Base-by-base conservation (phyloP, 164 flowering plant genomes). In the Vitis cinerea region DNA sequence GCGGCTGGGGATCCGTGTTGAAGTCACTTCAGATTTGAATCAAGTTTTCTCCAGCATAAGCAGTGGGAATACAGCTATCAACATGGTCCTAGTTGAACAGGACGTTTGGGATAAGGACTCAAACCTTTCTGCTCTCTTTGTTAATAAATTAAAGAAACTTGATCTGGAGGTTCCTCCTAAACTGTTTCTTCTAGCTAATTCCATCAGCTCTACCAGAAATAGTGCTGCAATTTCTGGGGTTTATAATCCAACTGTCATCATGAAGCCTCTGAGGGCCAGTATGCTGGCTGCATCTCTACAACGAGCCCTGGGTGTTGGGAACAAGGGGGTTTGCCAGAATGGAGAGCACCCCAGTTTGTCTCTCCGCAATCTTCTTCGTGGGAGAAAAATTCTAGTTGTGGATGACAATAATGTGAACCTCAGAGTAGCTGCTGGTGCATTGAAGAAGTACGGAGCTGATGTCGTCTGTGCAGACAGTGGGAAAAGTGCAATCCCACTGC, bases 401-500 rank as follows among this genome's bases (percentile, higher is more conserved):
- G 99, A 96, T 78, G 97, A 96, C 73, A 93, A 96, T 72, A 62
- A 64, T 10, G 94, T 96, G 54, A 96, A 96, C 68, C 97, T 86
- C 56, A 84, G 70, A 76, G 99, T 96, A 12, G 97, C 99, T 67
- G 95, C 82, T 10, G 97, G 88, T 68, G 94, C 97, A 65, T 75
- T 96, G 79, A 90, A 86, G 70, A 93, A 82, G 78, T 96, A 91
- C 74, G 99, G 99, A 61, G 99, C 99, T 66, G 87, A 84, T 19
- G 99, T 96, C 60, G 88, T 77, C 51, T 83, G 86, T 75, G 89
- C 74, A 15, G 87, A 83, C 27, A 87, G 88, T 67, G 99, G 99
- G 48, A 76, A 77, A 68, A 74, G 80, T 59, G 99, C 97, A 0
- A 76, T 91, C 37, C 37, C 68, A 10, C 50, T 83, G 80, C 90